phyloP scores from a whole-genome alignment of 805 yeast species.

The Zygoascus ofunaensis region DNA sequence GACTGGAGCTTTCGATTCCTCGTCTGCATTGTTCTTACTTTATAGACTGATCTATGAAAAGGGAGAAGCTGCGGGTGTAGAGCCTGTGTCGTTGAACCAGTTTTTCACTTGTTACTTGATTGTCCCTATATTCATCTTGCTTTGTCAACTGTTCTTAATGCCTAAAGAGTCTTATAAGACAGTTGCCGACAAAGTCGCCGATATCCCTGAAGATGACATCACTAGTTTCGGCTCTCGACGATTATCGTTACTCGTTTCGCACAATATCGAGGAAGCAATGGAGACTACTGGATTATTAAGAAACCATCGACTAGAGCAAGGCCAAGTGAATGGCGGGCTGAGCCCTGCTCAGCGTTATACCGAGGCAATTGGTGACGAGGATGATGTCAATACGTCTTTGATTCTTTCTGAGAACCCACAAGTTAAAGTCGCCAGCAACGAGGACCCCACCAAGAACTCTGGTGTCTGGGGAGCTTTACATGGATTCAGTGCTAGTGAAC shows the following conservation, averaged over 20 bases:
- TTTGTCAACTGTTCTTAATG: slow-evolving; percentile 72
- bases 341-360: not conserved
- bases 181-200: slow-evolving; percentile 31
- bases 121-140: slow-evolving; percentile 69
- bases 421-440: slow-evolving; percentile 3
- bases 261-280: slow-evolving; percentile 50
- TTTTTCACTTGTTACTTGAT: slow-evolving; percentile 62
- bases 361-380: not conserved
- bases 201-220: not conserved
- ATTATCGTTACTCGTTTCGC: slow-evolving; percentile 1
- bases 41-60: slow-evolving; percentile 60
- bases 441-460: slow-evolving; percentile 20
- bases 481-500: slow-evolving; percentile 41
- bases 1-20: slow-evolving; percentile 91
- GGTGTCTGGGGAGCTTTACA: slow-evolving; percentile 77
- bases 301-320: not conserved
- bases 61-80: slow-evolving; percentile 13
- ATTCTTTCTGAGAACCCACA: not conserved
- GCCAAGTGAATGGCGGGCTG: not conserved
- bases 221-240: slow-evolving; percentile 3
- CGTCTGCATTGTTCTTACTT: slow-evolving; percentile 74
- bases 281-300: slow-evolving; percentile 27
- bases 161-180: slow-evolving; percentile 61
- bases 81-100: slow-evolving; percentile 35
- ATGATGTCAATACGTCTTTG: slow-evolving; percentile 1